Percentiles rank a stretch among this genome's conserved stretches.
These are phyloP conservation scores for Pyracantha coccinea DNA, from an alignment of 331 rosid species.

Conservation along the genomic window DNA sequence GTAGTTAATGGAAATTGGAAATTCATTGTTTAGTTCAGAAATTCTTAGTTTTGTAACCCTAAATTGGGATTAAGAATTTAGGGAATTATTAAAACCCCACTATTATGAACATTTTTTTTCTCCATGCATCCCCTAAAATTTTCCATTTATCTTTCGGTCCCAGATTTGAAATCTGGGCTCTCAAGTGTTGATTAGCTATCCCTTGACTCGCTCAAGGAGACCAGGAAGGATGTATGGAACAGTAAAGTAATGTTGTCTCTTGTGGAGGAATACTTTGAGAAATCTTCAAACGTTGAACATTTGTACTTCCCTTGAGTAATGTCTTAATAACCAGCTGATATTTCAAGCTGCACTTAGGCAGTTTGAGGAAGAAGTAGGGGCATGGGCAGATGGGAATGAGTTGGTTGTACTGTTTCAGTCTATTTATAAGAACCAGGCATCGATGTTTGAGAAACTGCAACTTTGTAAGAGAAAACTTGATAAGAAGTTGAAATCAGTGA, in stretches of 20 bases:
- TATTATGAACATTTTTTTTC: no score
- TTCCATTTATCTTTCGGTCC: no score
- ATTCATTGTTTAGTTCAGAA: not conserved
- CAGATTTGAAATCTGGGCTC: no score
- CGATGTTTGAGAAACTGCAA: conserved; percentile 50
- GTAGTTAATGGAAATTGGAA: not conserved
- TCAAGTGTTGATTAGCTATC: conserved; percentile 13
- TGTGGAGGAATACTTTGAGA: conserved; percentile 66
- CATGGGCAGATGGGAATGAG: conserved; percentile 11
- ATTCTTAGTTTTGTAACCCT: not conserved
- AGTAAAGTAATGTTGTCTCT: conserved; percentile 49
- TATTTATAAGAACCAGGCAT: conserved; percentile 41
- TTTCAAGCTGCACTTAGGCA: conserved; percentile 46
- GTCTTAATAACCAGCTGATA: conserved; percentile 53
- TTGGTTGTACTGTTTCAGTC: conserved; percentile 47
- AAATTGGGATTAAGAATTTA: not conserved
- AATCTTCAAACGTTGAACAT: conserved; percentile 60
- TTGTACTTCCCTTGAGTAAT: conserved; percentile 58
- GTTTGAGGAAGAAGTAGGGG: conserved; percentile 50
- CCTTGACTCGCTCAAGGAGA: conserved; percentile 60
- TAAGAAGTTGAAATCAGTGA: conserved; percentile 56
- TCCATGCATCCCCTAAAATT: no score
- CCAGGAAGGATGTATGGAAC: conserved; percentile 68
- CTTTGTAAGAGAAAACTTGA: conserved; percentile 57
- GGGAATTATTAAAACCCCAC: not conserved